Base-by-base conservation (phyloP, 1,139 yeast genomes). In the Meyerozyma guilliermondii region DNA sequence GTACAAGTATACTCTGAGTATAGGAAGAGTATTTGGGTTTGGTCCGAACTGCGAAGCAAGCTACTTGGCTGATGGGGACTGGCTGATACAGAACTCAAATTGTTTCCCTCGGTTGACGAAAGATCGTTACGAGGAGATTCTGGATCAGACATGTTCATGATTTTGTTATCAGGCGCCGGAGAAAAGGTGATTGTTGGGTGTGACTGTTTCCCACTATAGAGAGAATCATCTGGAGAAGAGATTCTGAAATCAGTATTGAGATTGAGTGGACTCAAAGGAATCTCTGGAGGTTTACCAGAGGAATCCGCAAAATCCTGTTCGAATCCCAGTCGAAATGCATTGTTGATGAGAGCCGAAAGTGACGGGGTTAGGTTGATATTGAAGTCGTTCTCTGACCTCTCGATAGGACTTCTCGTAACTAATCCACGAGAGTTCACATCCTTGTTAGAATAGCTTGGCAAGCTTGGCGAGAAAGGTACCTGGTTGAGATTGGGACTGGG, bases 1-100 rank as follows among this genome's bases (percentile, higher is more conserved):
- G 77, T 74, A 43, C 83, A 79, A 0, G 87, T 80, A 54, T 77
- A 76, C 41, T 71, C 60, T 4, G 67, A 59, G 45, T 62, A 68
- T 29, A 68, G 51, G 41, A 58, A 59, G 14, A 69, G 44, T 17
- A 68, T 63, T 43, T 69, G 74, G 35, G 66, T 67, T 22, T 63
- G 64, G 43, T 68, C 74, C 1, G 64, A 54, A 3, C 61, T 51
- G 14, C 48, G 48, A 44, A 59, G 38, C 34, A 62, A 46, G 6
- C 36, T 33, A 23, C 36, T 20, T 33, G 36, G 36, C 14, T 33
- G 36, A 17, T 33, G 36, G 10, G 36, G 36, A n/a, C 24, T 33
- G 14, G 24, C 13, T 9, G 36, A 11, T 9, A 33, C 20, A 33
- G 36, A 33, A 14, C 24, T 20, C 24, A 17, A 11, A 13, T 33